A percentile compares a stretch with the other conserved stretches of the same genome.
These are phyloP conservation scores for Casuarina equisetifolia DNA, from an alignment of 306 rosid genomes.

Conservation along the genomic window DNA sequence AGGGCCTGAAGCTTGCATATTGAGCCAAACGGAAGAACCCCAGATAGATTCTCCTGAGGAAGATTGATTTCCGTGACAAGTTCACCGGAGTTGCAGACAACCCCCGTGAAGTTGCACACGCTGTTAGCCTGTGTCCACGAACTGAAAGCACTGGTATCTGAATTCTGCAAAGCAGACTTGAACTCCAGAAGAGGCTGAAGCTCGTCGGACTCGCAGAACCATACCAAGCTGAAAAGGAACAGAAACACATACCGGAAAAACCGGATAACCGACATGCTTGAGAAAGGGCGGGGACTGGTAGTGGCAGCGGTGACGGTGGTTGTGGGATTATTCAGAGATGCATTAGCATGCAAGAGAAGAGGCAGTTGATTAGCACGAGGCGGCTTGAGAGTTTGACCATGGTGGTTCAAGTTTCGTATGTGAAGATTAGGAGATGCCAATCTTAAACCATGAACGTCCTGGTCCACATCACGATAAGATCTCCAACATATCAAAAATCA, in stretches of 20 bases:
- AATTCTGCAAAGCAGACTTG: slow-evolving; percentile 48
- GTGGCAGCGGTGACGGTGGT: background rate
- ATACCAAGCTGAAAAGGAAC: slow-evolving; percentile 33
- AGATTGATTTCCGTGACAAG: slow-evolving; percentile 68
- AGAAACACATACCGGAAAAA: slow-evolving; percentile 33
- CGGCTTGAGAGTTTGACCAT: background rate
- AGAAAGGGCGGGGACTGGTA: background rate
- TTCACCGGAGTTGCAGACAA: slow-evolving; percentile 51
- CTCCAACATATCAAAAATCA: no score
- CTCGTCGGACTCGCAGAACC: slow-evolving; percentile 41
- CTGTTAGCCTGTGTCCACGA: slow-evolving; percentile 49
- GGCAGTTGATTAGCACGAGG: background rate
- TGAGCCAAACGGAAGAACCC: slow-evolving; percentile 61
- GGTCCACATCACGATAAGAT: no score
- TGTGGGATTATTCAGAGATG: background rate
- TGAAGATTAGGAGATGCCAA: background rate
- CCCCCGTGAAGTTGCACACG: slow-evolving; percentile 57
- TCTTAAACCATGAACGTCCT: no score
- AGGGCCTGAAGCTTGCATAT: slow-evolving; percentile 56
- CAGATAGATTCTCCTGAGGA: slow-evolving; percentile 36
- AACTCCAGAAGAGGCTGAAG: slow-evolving; percentile 46
- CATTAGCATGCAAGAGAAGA: background rate
- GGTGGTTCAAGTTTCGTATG: background rate
- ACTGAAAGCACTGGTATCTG: slow-evolving; percentile 35
- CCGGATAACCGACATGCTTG: slow-evolving; percentile 40